Evolutionary conservation across 169 alveolate genomes (phyloP).

Genomic region (Plasmodium malariae): DNA sequence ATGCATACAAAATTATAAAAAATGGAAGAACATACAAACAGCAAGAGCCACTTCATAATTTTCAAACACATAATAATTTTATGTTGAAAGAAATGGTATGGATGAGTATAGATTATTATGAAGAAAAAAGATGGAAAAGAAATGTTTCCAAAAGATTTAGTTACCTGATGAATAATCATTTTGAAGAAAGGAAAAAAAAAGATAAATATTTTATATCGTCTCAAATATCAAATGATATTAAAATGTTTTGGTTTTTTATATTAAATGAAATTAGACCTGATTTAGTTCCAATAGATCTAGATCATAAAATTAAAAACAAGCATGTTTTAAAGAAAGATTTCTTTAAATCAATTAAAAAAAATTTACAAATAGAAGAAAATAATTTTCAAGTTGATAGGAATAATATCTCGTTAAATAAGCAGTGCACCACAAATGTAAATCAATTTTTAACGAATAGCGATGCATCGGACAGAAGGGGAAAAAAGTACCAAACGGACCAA

Average conservation of each 20-base stretch:
- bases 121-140: slow-evolving; percentile 86
- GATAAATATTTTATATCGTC: slow-evolving; percentile 74
- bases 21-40: slow-evolving; percentile 66
- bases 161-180: slow-evolving; percentile 78
- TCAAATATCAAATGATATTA: slow-evolving; percentile 75
- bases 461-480: too few relatives aligned
- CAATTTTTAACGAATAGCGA: too few relatives aligned
- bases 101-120: slow-evolving; percentile 86
- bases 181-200: slow-evolving; percentile 73
- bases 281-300: slow-evolving; percentile 73
- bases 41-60: slow-evolving; percentile 30
- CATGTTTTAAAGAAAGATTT: slow-evolving; percentile 35
- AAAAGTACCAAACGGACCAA: too few relatives aligned
- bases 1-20: slow-evolving; percentile 72
- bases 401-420: neutral
- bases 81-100: slow-evolving; percentile 84
- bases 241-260: slow-evolving; percentile 77
- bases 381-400: neutral
- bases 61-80: slow-evolving; percentile 80
- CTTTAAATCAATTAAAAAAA: slow-evolving; percentile 23
- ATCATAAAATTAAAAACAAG: slow-evolving; percentile 71
- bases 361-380: slow-evolving; percentile 41
- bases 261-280: slow-evolving; percentile 76
- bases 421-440: neutral
- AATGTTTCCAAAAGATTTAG: slow-evolving; percentile 82